Base-by-base conservation (phyloP, 139 green algal species). In the Choricystis sp. region DNA sequence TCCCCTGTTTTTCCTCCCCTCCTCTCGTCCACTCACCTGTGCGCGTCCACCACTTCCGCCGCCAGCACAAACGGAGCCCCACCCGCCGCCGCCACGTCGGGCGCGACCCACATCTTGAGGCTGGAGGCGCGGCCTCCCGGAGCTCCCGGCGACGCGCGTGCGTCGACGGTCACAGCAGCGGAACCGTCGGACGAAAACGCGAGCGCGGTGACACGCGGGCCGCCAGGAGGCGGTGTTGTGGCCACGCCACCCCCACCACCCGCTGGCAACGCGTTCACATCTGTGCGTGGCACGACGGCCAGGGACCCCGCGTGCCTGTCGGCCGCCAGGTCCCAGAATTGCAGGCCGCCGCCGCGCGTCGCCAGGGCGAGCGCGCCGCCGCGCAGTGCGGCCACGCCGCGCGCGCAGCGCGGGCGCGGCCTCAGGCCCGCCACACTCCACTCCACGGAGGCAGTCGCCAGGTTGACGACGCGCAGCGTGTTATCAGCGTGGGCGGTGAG, bases 401-500 rank as follows among this genome's bases (percentile, higher is more conserved):
- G 4, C 16, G 16, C n/a, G 14, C 14, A 14, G 22, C 14, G 56
- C 22, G 24, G 56, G 56, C 14, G 4, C 16, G 56, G 23, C 14
- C 56, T 5, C 14, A 59, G 22, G 23, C n/a, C 56, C 16, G 9
- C 4, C 16, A 29, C 56, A 5, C 16, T 26, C 23, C 56, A 29
- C 23, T 59, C n/a, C 56, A 59, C n/a, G 22, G 56, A 4, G 56
- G 56, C 16, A 19, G 56, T 23, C n/a, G 56, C 56, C 4, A 14
- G 4, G 29, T 49, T 65, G n/a, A 94, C 65, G 22, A 87, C 31
- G 14, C 80, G 69, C 19, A 90, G 52, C 16, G 77, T 77, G 74
- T 95, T 95, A 74, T 94, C 80, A 0, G 67, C 70, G 60, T 86
- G 77, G 4, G 83, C 72, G 20, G 77, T 69, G 59, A 90, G 79